Evolutionary conservation across 2,329 filamentous ascomycete species (phyloP).

Genomic region (Venturia carpophila): DNA sequence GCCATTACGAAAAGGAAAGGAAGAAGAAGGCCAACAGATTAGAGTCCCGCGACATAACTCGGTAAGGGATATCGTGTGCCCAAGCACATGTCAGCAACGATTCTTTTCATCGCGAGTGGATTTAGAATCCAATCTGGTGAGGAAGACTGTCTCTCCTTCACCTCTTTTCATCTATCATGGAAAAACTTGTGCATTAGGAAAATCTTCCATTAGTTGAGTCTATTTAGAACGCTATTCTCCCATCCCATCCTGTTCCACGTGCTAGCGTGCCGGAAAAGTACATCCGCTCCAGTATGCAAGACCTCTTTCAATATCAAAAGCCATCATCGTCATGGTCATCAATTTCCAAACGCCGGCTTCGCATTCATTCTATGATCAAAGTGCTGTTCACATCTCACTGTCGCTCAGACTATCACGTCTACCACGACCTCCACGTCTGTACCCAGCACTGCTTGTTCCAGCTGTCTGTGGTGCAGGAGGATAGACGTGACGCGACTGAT

Average conservation of each 20-base stretch:
- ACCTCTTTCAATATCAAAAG: background rate
- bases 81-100: too few relatives aligned
- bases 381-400: constrained; percentile 14
- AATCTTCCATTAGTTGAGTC: background rate
- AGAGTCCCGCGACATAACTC: too few relatives aligned
- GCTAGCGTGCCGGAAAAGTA: background rate
- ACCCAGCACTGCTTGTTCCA: constrained; percentile 8
- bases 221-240: constrained; percentile 6
- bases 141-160: too few relatives aligned
- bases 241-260: background rate
- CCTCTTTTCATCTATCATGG: too few relatives aligned
- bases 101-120: too few relatives aligned
- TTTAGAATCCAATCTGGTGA: too few relatives aligned
- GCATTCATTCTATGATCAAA: background rate
- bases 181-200: constrained; percentile 10
- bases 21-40: too few relatives aligned
- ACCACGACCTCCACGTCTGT: constrained; percentile 15
- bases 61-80: too few relatives aligned
- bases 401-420: constrained; percentile 13
- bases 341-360: background rate
- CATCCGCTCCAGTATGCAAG: background rate
- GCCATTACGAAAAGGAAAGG: too few relatives aligned
- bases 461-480: constrained; percentile 8
- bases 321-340: constrained; percentile 5
- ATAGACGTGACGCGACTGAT: background rate